Evolutionary conservation across 2,329 filamentous ascomycete species (phyloP).

Genomic region (Tolypocladium sp.): DNA sequence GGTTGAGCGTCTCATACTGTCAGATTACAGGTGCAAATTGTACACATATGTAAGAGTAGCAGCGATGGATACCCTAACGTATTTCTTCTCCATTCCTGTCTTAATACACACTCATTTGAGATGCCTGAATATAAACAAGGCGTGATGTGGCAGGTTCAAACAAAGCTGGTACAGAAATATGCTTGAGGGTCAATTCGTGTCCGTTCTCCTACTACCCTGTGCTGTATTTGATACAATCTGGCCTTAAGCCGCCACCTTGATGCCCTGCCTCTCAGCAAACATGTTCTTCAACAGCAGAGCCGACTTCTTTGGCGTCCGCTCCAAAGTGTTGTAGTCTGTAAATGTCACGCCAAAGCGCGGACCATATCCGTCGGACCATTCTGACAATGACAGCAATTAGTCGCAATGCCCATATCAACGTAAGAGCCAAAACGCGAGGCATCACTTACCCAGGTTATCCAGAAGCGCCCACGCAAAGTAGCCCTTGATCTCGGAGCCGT

Average conservation of each 20-base stretch:
- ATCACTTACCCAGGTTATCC: conserved; percentile 57
- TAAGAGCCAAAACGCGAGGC: background rate
- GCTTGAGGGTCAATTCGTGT: background rate
- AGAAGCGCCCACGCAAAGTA: conserved; percentile 85
- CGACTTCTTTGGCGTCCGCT: conserved; percentile 27
- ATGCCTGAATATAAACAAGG: too few relatives aligned
- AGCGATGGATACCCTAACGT: background rate
- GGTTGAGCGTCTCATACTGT: background rate
- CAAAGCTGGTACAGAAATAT: background rate
- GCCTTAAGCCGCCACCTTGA: background rate
- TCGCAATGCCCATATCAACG: background rate
- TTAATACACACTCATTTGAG: background rate
- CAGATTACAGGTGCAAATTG: too few relatives aligned
- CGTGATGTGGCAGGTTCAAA: too few relatives aligned
- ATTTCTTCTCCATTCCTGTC: background rate
- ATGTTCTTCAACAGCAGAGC: conserved; percentile 18
- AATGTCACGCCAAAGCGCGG: conserved; percentile 78
- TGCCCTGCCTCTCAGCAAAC: conserved; percentile 11
- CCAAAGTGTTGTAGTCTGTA: conserved; percentile 60
- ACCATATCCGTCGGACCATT: conserved; percentile 84
- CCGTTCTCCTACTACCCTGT: background rate
- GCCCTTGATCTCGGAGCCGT: conserved; percentile 67
- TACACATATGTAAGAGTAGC: background rate
- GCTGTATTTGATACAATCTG: background rate
- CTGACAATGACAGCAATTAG: conserved; percentile 26